Conservation (phyloP, 2,329 filamentous ascomycete genomes). For the Dactylellina cionopaga region DNA sequence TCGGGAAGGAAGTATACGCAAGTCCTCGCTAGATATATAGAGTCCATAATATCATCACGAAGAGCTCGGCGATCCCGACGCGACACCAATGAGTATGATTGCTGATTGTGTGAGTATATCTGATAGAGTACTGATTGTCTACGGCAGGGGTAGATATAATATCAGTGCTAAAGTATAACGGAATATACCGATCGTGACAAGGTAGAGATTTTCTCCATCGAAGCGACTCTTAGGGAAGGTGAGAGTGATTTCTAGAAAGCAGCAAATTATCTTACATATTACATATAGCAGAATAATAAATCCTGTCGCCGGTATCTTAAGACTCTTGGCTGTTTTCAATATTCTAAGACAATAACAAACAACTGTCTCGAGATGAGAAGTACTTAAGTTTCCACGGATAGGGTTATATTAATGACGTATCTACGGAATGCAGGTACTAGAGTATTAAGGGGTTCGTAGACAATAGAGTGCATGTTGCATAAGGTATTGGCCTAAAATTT, state of each 20-base stretch:
- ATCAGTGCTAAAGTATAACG: too few species aligned
- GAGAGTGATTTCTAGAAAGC: neutral
- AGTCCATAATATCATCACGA: neutral
- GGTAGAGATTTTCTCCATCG: conserved; percentile 25
- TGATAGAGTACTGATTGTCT: too few species aligned
- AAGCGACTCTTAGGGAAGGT: conserved; percentile 33
- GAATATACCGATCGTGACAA: too few species aligned
- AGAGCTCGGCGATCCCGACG: neutral
- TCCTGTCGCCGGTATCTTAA: too few species aligned
- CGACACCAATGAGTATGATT: neutral
- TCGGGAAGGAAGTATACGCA: conserved; percentile 4
- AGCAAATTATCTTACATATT: conserved; percentile 3
- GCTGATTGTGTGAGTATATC: too few species aligned
- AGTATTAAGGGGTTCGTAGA: neutral
- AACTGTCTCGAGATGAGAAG: too few species aligned
- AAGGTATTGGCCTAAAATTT: neutral
- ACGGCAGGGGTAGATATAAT: too few species aligned
- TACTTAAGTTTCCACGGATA: too few species aligned
- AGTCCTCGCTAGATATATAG: neutral
- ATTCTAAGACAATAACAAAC: too few species aligned
- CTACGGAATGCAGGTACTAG: neutral
- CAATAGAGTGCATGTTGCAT: neutral
- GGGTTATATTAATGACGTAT: neutral
- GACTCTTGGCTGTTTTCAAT: too few species aligned
- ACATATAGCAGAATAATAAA: too few species aligned